Evolutionary conservation across 2,329 filamentous ascomycete genomes (phyloP).

Genomic region (Epichloe uncinata): DNA sequence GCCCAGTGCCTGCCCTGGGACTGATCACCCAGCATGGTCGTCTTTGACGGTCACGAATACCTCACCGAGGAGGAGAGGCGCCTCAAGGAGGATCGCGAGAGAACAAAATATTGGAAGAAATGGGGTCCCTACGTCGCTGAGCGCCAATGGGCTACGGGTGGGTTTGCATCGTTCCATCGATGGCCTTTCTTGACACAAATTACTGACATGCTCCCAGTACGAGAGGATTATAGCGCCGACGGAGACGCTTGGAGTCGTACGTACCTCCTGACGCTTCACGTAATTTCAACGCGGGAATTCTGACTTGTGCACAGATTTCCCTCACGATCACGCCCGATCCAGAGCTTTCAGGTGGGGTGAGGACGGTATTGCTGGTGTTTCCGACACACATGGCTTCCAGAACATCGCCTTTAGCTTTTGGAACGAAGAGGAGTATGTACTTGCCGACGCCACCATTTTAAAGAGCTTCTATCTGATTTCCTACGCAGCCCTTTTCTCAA

Average conservation of each 20-base stretch:
- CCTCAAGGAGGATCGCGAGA: constrained; percentile 71
- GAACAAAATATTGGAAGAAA: constrained; percentile 92
- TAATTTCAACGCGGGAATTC: constrained; percentile 5
- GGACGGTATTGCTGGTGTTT: constrained; percentile 91
- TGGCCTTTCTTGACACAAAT: constrained; percentile 4
- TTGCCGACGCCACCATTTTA: too few species aligned
- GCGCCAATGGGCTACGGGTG: constrained; percentile 89
- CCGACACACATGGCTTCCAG: constrained; percentile 75
- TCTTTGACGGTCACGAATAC: constrained; percentile 78
- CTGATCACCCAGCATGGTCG: constrained; percentile 52
- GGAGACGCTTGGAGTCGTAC: constrained; percentile 93
- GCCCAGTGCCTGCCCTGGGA: constrained; percentile 4
- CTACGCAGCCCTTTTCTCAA: constrained; percentile 69
- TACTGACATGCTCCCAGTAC: constrained; percentile 34
- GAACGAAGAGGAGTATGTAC: constrained; percentile 79
- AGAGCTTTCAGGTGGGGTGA: constrained; percentile 92
- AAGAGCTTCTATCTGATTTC: not conserved
- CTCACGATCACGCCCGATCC: constrained; percentile 80
- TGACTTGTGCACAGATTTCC: constrained; percentile 53
- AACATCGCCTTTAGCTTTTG: constrained; percentile 95
- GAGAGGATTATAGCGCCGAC: constrained; percentile 81
- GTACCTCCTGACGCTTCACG: constrained; percentile 22
- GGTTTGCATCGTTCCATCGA: constrained; percentile 14
- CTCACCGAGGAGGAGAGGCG: constrained; percentile 84
- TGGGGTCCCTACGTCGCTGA: constrained; percentile 93